Conservation (phyloP, 768 basidiomycete species). For the Phlegmacium glaucopus region DNA sequence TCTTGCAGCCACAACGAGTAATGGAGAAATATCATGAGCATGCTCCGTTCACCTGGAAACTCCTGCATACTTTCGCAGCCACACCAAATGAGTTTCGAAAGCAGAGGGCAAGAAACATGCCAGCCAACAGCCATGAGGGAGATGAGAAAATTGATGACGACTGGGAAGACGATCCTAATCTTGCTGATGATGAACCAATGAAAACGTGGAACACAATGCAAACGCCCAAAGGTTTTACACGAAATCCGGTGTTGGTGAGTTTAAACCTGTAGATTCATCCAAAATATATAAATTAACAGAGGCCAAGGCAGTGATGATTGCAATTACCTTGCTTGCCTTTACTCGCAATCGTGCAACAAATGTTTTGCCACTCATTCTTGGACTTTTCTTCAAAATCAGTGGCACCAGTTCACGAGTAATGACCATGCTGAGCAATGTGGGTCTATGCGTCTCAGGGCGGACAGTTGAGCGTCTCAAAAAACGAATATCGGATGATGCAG, state of each 20-base stretch:
- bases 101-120: slow-evolving; percentile 8
- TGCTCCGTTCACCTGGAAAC: slow-evolving; percentile 12
- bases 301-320: background rate
- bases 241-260: slow-evolving; percentile 21
- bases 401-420: slow-evolving; percentile 27
- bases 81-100: slow-evolving; percentile 16
- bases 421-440: slow-evolving; percentile 23
- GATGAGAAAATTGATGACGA: too few relatives aligned
- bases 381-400: slow-evolving; percentile 27
- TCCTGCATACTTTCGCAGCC: slow-evolving; percentile 10
- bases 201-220: slow-evolving; percentile 2
- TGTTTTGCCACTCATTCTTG: slow-evolving; percentile 23
- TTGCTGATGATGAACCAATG: slow-evolving; percentile 11
- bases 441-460: slow-evolving; percentile 20
- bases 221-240: slow-evolving; percentile 17
- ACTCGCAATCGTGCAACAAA: slow-evolving; percentile 26
- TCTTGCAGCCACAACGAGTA: slow-evolving; percentile 2
- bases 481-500: slow-evolving; percentile 22
- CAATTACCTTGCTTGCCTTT: slow-evolving; percentile 21
- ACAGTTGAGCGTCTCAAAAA: slow-evolving; percentile 26
- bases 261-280: background rate
- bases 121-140: too few relatives aligned
- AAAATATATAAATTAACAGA: background rate
- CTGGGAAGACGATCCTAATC: slow-evolving; percentile 19
- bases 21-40: slow-evolving; percentile 1